These are phyloP conservation scores for Rosa persica DNA, from an alignment of 306 rosid species.

Conservation along the genomic window DNA sequence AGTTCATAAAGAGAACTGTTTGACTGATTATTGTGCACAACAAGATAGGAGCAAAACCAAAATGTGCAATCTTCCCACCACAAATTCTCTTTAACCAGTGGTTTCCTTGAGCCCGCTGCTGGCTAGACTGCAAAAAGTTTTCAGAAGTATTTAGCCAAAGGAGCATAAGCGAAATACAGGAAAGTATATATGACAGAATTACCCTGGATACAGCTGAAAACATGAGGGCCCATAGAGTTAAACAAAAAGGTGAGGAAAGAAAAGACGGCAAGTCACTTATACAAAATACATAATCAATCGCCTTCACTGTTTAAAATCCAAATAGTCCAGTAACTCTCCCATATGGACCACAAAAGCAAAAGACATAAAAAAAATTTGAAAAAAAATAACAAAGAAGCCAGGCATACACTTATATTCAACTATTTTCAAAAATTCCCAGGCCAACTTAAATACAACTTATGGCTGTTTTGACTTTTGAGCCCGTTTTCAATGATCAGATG, in stretches of 20 bases:
- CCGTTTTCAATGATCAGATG: not conserved
- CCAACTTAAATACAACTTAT: constrained; percentile 1
- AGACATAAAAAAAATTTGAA: not conserved
- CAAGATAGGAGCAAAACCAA: constrained; percentile 83
- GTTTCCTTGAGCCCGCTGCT: constrained; percentile 49
- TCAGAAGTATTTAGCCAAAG: constrained; percentile 4
- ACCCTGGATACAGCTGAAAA: not conserved
- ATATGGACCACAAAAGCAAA: not conserved
- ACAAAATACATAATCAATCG: not conserved
- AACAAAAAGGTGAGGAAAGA: not conserved
- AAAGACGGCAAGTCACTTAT: not conserved
- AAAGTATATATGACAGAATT: not conserved
- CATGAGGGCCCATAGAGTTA: not conserved
- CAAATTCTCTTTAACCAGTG: constrained; percentile 53
- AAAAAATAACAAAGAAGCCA: not conserved
- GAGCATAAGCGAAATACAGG: not conserved
- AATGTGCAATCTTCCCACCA: constrained; percentile 45
- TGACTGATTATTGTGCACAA: constrained; percentile 49
- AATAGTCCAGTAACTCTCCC: not conserved
- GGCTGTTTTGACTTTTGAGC: not conserved
- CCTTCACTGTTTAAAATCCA: not conserved
- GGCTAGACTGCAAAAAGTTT: constrained; percentile 58
- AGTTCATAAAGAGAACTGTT: constrained; percentile 67
- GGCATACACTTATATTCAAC: not conserved
- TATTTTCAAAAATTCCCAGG: not conserved